Conservation (phyloP, 192 early-diverging fungal genomes). For the Rhizophagus clarus region DNA sequence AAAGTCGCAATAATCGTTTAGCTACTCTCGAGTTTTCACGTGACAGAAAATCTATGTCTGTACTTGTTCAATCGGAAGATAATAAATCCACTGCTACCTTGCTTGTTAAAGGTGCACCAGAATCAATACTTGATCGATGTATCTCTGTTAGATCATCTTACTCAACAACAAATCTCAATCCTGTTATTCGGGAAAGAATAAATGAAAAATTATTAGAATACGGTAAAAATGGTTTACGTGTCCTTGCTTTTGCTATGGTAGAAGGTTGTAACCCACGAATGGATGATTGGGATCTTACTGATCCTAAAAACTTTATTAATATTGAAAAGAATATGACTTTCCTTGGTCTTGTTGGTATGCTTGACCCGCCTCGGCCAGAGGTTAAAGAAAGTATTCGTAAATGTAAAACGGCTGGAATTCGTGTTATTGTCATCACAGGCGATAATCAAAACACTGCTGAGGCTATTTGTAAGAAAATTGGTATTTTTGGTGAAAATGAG, state of each 20-base stretch:
- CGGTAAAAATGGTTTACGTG: slow-evolving; percentile 83
- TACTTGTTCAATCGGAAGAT: slow-evolving; percentile 61
- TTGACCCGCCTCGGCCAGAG: slow-evolving; percentile 96
- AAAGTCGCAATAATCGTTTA: slow-evolving; percentile 57
- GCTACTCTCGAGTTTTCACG: slow-evolving; percentile 92
- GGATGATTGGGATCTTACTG: slow-evolving; percentile 52
- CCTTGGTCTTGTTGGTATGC: slow-evolving; percentile 94
- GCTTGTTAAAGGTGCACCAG: slow-evolving; percentile 95
- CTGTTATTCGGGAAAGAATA: slow-evolving; percentile 60
- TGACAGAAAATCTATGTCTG: slow-evolving; percentile 98
- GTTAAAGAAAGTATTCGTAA: slow-evolving; percentile 79
- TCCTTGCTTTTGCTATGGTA: slow-evolving; percentile 88
- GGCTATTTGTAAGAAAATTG: slow-evolving; percentile 93
- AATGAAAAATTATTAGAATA: slow-evolving; percentile 69
- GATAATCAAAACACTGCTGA: slow-evolving; percentile 98
- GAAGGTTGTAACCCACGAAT: slow-evolving; percentile 62
- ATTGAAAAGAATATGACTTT: slow-evolving; percentile 91
- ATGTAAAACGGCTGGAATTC: slow-evolving; percentile 93
- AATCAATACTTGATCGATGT: slow-evolving; percentile 90
- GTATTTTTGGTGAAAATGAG: slow-evolving; percentile 77
- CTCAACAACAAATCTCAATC: slow-evolving; percentile 52
- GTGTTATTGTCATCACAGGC: slow-evolving; percentile 98
- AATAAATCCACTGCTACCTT: slow-evolving; percentile 48
- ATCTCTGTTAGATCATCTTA: slow-evolving; percentile 55
- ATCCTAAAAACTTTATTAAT: slow-evolving; percentile 63